Evolutionary conservation across 768 basidiomycete genomes (phyloP).

Genomic region (Glaciozyma antarctica): DNA sequence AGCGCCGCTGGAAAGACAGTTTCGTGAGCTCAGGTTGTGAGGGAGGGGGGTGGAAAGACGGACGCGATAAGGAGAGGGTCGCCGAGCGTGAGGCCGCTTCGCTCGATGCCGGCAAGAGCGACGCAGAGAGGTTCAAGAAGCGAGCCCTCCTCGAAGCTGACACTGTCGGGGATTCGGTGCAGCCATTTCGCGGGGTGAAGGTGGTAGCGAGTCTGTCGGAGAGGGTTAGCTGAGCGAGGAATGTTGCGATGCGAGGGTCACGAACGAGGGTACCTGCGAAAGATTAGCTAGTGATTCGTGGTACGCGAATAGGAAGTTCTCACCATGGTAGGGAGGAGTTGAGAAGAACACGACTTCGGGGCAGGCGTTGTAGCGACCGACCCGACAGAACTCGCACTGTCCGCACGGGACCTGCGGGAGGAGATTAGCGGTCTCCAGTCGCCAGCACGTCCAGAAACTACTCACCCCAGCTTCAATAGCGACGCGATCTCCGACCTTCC

Average conservation of each 20-base stretch:
- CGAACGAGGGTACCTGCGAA: too few relatives aligned
- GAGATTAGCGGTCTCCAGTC: too few relatives aligned
- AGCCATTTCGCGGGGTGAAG: constrained; percentile 41
- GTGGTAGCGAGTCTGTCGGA: constrained; percentile 51
- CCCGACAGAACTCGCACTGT: constrained; percentile 40
- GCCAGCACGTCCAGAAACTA: too few relatives aligned
- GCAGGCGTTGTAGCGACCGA: constrained; percentile 44
- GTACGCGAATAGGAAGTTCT: too few relatives aligned
- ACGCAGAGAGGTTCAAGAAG: constrained; percentile 43
- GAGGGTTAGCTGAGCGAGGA: constrained; percentile 40
- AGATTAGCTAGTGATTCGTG: too few relatives aligned
- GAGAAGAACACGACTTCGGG: constrained; percentile 41
- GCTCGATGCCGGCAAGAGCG: constrained; percentile 42
- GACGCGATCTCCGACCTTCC: constrained; percentile 36
- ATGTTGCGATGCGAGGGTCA: too few relatives aligned
- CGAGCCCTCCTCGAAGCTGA: constrained; percentile 41
- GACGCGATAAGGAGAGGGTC: constrained; percentile 42
- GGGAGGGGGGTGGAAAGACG: constrained; percentile 2
- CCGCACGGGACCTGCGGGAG: constrained; percentile 32
- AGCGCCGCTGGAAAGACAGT: constrained; percentile 40
- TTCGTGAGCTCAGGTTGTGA: neutral
- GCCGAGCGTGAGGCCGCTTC: constrained; percentile 39
- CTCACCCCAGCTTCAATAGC: constrained; percentile 36
- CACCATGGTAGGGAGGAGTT: constrained; percentile 42
- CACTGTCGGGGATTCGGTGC: constrained; percentile 41